Conservation (phyloP, 176 grass and related monocot genomes). For the Oryza glumipatula region DNA sequence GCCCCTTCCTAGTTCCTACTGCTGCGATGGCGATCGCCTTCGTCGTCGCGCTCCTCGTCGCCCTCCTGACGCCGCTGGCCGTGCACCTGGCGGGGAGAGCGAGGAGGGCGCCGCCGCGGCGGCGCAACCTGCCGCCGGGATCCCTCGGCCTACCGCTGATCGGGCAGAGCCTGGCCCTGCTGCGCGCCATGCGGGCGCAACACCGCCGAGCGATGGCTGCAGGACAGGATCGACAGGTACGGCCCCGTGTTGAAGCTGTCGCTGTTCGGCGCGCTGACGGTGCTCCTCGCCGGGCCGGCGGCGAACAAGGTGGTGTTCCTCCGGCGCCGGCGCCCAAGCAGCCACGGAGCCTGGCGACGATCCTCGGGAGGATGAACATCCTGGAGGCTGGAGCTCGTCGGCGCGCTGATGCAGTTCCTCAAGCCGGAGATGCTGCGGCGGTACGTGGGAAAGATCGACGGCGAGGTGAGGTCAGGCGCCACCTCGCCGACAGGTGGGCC, state of each 20-base stretch:
- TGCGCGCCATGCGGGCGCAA: slow-evolving; percentile 56
- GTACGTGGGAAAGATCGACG: slow-evolving; percentile 53
- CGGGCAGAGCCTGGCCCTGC: slow-evolving; percentile 54
- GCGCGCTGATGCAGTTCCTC: slow-evolving; percentile 52
- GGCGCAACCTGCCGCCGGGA: slow-evolving; percentile 41
- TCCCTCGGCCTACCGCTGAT: slow-evolving; percentile 52
- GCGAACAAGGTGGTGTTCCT: slow-evolving; percentile 56
- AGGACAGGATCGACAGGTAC: slow-evolving; percentile 31
- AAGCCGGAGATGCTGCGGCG: slow-evolving; percentile 48
- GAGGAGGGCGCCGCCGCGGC: too few relatives aligned
- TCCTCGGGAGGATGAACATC: slow-evolving; percentile 46
- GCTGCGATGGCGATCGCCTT: too few relatives aligned
- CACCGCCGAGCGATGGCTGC: slow-evolving; percentile 50
- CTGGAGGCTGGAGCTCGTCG: slow-evolving; percentile 25
- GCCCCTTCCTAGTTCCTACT: too few relatives aligned
- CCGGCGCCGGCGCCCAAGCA: slow-evolving; percentile 34
- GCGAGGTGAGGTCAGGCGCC: slow-evolving; percentile 42
- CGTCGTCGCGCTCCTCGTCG: background rate
- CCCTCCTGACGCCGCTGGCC: slow-evolving; percentile 6
- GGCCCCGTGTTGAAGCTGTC: slow-evolving; percentile 66
- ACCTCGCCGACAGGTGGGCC: slow-evolving; percentile 43
- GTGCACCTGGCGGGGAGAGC: too few relatives aligned
- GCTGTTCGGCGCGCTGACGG: slow-evolving; percentile 48
- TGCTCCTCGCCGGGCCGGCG: slow-evolving; percentile 34
- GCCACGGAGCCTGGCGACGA: slow-evolving; percentile 33